Conservation (phyloP, 1,284 basidiomycete species). For the Apiotrichum siamense region DNA sequence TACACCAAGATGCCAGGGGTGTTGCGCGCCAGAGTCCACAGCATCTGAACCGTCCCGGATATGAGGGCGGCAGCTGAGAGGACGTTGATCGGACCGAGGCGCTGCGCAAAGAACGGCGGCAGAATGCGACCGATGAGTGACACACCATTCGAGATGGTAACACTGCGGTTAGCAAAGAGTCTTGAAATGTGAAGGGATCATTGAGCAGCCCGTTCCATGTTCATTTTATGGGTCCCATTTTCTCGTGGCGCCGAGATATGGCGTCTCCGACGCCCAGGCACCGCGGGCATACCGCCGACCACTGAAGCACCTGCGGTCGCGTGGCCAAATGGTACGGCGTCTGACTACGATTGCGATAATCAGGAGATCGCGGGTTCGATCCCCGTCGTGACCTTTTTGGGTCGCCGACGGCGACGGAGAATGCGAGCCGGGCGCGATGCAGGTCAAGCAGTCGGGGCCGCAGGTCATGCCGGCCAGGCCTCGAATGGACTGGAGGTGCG, state of each 20-base stretch:
- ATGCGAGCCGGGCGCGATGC: background rate
- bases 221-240: background rate
- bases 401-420: background rate
- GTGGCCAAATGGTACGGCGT: constrained; percentile 4
- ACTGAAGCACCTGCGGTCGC: background rate
- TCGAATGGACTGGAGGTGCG: too few relatives aligned
- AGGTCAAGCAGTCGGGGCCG: background rate
- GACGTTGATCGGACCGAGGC: constrained; percentile 35
- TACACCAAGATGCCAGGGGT: constrained; percentile 24
- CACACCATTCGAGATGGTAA: constrained; percentile 31
- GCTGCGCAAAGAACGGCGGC: constrained; percentile 31
- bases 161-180: background rate
- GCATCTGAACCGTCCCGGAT: constrained; percentile 27
- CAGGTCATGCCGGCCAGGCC: too few relatives aligned
- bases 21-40: constrained; percentile 23
- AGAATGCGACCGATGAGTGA: constrained; percentile 33
- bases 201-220: too few relatives aligned
- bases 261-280: background rate
- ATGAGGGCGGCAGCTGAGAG: constrained; percentile 18
- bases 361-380: constrained; percentile 3
- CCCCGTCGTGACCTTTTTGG: constrained; percentile 1
- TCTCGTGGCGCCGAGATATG: background rate
- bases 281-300: background rate
- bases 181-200: too few relatives aligned
- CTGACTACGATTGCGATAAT: background rate